Conservation (phyloP, 805 yeast genomes). For the Clavispora carvajalis region DNA sequence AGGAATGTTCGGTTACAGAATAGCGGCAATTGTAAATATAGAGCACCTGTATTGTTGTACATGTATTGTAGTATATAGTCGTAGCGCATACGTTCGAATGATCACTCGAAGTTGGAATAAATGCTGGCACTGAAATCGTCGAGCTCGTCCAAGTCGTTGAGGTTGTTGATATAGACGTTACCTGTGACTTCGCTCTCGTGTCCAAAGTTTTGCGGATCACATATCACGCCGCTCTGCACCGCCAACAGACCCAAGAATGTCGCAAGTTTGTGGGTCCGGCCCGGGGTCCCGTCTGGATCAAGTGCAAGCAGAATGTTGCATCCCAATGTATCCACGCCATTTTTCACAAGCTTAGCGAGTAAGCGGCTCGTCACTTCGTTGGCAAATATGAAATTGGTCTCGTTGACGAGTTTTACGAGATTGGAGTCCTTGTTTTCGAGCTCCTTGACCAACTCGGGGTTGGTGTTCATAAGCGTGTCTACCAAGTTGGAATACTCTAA, state of each 20-base stretch:
- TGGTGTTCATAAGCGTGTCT: conserved; percentile 46
- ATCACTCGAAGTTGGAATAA: conserved; percentile 65
- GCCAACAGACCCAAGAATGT: conserved; percentile 64
- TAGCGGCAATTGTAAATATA: no score
- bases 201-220: conserved; percentile 36
- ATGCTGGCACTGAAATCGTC: conserved; percentile 89
- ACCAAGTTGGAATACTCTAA: conserved; percentile 31
- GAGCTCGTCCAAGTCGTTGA: conserved; percentile 49
- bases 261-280: conserved; percentile 43
- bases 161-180: conserved; percentile 31
- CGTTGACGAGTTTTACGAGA: conserved; percentile 38
- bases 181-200: conserved; percentile 28
- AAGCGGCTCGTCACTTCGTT: conserved; percentile 27
- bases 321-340: conserved; percentile 31
- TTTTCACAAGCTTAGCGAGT: conserved; percentile 27
- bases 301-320: conserved; percentile 26
- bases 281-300: conserved; percentile 15
- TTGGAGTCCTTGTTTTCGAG: conserved; percentile 33
- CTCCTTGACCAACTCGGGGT: conserved; percentile 35
- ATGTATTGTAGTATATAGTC: neutral
- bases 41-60: no score
- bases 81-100: neutral
- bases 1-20: no score
- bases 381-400: conserved; percentile 39
- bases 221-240: conserved; percentile 54